These are phyloP conservation scores for Nematocida homosporus DNA, from an alignment of 371 early-diverging fungal genomes.

Conservation along the genomic window DNA sequence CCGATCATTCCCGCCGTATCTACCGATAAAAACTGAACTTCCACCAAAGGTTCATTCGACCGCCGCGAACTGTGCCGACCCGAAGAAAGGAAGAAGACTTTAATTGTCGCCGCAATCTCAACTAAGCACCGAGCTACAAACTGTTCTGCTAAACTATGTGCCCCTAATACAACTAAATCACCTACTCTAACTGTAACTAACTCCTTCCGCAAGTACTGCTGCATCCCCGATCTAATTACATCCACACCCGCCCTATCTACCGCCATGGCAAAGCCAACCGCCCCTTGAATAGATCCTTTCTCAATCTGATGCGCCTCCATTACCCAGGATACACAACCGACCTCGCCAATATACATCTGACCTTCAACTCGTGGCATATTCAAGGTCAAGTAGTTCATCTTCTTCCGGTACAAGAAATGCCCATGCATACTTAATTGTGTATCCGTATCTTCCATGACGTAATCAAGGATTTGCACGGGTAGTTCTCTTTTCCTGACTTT, in stretches of 20 bases:
- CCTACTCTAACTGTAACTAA: background rate
- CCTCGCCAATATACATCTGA: conserved; percentile 1
- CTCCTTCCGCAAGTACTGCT: background rate
- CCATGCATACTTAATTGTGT: background rate
- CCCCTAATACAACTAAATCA: background rate
- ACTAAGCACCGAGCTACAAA: background rate
- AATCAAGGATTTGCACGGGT: background rate
- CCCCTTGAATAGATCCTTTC: background rate
- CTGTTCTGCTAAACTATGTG: background rate
- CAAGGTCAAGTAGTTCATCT: background rate
- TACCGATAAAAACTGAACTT: conserved; percentile 3
- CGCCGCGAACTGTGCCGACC: background rate
- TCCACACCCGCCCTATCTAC: background rate
- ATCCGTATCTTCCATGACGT: conserved; percentile 11
- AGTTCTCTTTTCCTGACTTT: background rate
- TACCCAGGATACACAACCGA: background rate
- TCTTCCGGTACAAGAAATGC: background rate
- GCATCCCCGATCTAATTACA: background rate
- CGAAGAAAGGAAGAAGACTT: background rate
- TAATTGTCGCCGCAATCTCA: background rate
- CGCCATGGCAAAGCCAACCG: background rate
- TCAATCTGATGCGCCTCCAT: conserved; percentile 3
- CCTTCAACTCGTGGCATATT: background rate
- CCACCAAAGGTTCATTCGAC: conserved; percentile 11
- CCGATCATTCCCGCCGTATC: background rate